Conservation (phyloP, 352 stramenopile species). For the Phytophthora ohioensis region DNA sequence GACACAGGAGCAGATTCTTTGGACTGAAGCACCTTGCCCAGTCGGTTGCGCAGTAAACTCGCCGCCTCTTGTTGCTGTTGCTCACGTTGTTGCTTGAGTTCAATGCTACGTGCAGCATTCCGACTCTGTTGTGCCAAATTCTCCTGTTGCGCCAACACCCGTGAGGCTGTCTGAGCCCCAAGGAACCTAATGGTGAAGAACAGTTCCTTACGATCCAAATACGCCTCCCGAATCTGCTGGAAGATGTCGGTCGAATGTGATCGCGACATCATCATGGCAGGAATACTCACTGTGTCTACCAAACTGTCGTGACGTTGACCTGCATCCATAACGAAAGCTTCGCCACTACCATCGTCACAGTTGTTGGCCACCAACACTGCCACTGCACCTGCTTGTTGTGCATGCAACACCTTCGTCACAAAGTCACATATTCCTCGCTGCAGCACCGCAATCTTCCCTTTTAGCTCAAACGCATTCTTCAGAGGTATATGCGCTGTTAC, state of each 20-base stretch:
- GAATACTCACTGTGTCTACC: constrained; percentile 48
- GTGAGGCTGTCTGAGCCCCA: constrained; percentile 55
- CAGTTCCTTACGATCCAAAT: constrained; percentile 53
- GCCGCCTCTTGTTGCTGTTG: constrained; percentile 58
- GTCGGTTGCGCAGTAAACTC: constrained; percentile 59
- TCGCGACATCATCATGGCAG: constrained; percentile 70
- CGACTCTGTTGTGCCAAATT: constrained; percentile 31
- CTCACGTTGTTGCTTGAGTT: constrained; percentile 47
- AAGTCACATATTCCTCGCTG: constrained; percentile 82
- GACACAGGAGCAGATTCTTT: constrained; percentile 4
- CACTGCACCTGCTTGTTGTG: constrained; percentile 71
- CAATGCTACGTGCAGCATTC: constrained; percentile 31
- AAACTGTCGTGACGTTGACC: constrained; percentile 42
- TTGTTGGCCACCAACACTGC: constrained; percentile 75
- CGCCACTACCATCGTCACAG: constrained; percentile 27
- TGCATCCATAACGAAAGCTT: constrained; percentile 81
- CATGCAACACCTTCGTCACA: constrained; percentile 76
- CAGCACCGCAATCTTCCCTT: constrained; percentile 70
- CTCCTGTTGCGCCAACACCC: constrained; percentile 64
- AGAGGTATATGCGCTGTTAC: constrained; percentile 60
- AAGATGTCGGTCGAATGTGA: constrained; percentile 55
- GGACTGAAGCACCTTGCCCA: constrained; percentile 32
- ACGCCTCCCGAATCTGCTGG: constrained; percentile 57
- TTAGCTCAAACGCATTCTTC: constrained; percentile 53
- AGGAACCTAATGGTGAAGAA: constrained; percentile 67